Base-by-base conservation (phyloP, 495 filamentous ascomycete genomes). In the Penicillium simplicissimum region DNA sequence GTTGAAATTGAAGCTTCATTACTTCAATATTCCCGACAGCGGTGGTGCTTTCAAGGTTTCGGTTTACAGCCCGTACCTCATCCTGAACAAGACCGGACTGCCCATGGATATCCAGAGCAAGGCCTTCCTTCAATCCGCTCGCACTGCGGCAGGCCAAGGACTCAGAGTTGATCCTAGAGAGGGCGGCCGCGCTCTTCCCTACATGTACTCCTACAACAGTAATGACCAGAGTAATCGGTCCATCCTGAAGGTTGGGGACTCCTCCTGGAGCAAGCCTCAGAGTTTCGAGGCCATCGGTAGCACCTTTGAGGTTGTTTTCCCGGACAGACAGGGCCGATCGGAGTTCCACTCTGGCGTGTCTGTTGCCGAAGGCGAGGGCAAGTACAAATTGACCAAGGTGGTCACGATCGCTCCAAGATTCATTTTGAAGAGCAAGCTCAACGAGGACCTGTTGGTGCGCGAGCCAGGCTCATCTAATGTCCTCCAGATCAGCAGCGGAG, bases 281-380 rank as follows among this genome's bases (percentile, higher is more conserved):
- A 96, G 90, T 83, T 95, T 98, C 68, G 95, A 98, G 68, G 95
- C 95, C n/a, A 94, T 98, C 59, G 95, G 95, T 48, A 97, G 93
- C 71, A 91, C 88, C 6, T 86, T 89, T 31, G 92, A 96, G 63
- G 89, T 96, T 15, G 83, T 92, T 34, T 82, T 98, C 43, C 88
- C 90, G 13, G 90, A 93, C 7, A 63, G 82, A 6, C 79, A 78
- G 21, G 88, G 83, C 31, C 87, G 88, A 58, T 84, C 87, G 3
- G 94, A 98, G 72, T 90, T 97, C 71, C 91, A 97, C 71, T 82
- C 94, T 23, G 95, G 96, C 19, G 84, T 98, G 28, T 91, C 88
- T 21, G 89, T 98, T 52, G 86, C 87, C 52, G 88, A 96, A 63
- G 95, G 95, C 40, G 89, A 96, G 68, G 96, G 95, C 68, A 98